Base-by-base conservation (phyloP, 1,284 basidiomycete species). In the Earliella scabrosa region DNA sequence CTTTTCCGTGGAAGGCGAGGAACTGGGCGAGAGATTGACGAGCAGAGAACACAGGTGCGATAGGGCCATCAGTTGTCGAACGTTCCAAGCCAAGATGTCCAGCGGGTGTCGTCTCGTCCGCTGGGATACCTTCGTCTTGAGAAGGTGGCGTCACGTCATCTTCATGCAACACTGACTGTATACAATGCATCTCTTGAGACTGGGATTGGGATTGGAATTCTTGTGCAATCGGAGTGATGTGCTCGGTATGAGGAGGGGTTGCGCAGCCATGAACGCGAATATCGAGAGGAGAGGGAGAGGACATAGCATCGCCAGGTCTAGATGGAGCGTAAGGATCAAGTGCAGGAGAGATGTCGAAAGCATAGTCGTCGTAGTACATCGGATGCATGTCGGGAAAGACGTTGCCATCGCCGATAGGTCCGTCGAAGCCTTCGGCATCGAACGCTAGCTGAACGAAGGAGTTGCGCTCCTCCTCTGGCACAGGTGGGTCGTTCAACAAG, bases 401-500 rank as follows among this genome's bases (percentile, higher is more conserved):
- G 34, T 70, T 56, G 34, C 65, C 63, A 45, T 70, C 66, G 7
- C 46, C 57, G 9, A 24, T 32, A 3, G 58, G 59, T 5, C 67
- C 67, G 18, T 67, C 64, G 49, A 67, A 70, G 2, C 66, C 69
- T 58, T 68, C 58, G 20, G 67, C 65, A 13, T 54, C 56, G 36
- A 46, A 58, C 2, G 66, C 58, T 8, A 70, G 55, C 16, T 63
- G 49, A 4, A 34, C 39, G 36, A 69, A 70, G 4, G 38, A 36
- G 20, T 26, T 18, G 26, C 8, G 23, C 3, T 16, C 11, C 4
- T 3, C 14, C 7, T 34, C 29, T 32, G 20, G 24, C 8, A 39
- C 26, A 31, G 16, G 13, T 14, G 41, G 8, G 13, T 35, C n/a
- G 10, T 45, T 29, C 5, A 34, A 26, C 5, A 68, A 21, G 53